phyloP scores from a whole-genome alignment of 2,329 filamentous ascomycete genomes.

The Leptographium galeiforme region DNA sequence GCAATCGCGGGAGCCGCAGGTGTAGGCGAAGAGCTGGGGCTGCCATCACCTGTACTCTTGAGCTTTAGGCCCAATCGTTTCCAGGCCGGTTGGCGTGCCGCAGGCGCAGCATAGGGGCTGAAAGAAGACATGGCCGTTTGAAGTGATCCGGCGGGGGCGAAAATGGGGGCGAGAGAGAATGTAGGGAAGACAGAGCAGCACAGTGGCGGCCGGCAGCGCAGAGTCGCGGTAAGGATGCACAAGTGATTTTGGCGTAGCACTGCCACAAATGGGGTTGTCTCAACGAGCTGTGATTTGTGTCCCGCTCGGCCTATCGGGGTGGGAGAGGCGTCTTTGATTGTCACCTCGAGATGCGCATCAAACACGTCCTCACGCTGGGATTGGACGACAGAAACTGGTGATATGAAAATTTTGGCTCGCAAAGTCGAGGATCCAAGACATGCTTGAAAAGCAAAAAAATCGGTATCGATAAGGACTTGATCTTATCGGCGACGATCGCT shows the following conservation, averaged over 20 bases:
- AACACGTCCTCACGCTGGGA: not conserved
- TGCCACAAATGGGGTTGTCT: not conserved
- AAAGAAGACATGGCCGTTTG: conserved; percentile 28
- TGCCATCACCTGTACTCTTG: conserved; percentile 24
- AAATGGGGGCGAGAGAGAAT: not conserved
- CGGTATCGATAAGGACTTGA: conserved; percentile 2
- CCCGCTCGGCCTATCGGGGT: not conserved
- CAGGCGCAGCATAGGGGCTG: conserved; percentile 25
- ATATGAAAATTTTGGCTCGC: not conserved
- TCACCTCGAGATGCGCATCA: not conserved
- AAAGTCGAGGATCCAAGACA: not conserved
- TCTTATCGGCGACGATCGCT: not conserved
- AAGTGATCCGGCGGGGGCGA: not conserved
- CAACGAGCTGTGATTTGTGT: not conserved
- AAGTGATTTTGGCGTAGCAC: not conserved
- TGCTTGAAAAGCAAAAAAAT: not conserved
- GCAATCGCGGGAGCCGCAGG: conserved; percentile 5
- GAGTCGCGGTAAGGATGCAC: not conserved
- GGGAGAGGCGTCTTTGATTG: not conserved
- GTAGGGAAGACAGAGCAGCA: not conserved
- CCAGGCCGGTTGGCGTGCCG: conserved; percentile 41
- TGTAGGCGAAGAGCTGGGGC: conserved; percentile 16
- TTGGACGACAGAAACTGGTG: not conserved
- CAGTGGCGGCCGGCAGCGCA: not conserved
- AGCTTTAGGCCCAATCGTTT: conserved; percentile 51